Base-by-base conservation (phyloP, 2,329 filamentous ascomycete genomes). In the Tothia fuscella region DNA sequence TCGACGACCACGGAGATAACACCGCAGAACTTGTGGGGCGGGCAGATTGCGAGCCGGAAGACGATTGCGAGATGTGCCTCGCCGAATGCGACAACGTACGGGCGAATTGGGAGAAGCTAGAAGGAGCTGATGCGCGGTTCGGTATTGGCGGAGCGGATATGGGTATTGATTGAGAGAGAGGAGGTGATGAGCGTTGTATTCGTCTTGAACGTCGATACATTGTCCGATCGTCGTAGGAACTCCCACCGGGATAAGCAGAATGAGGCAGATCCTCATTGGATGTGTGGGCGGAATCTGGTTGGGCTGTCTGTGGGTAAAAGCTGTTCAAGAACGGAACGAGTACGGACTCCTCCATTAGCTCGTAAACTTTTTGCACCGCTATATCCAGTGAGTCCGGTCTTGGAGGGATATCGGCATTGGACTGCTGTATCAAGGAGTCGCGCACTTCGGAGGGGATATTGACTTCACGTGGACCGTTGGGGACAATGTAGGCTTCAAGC, bases 341-440 rank as follows among this genome's bases (percentile, higher is more conserved):
- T 1, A 96, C 84, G 3, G 88, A 95, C 58, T 96, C 91, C 53
- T 94, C 93, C 88, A 98, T 96, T 43, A 98, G 68, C 51, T 96
- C 91, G 59, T 89, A 88, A 30, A 95, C 84, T 47, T 94, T 93
- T 47, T 75, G 74, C 19, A 93, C 82, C 16, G 91, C 87, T 38
- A 83, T 74, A 46, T 93, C 82, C 13, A 98, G 68, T 42, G 78
- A 75, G 30, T 80, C 75, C 1, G 91, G 88, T 45, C 76, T 65
- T 4, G 80, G 81, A 5, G 89, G 86, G 0, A 78, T 69, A 5
- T 69, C 65, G 1, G 66, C 60, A 10, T 22, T 25, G 6, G 76
- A 71, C 30, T 82, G 69, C 31, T 68, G 68, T 25, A 96, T 69
- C 17, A 98, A 70, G 26, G 74, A 75, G 57, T 96, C 86, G 26